Conservation (phyloP, 352 stramenopile genomes). For the Phytophthora fragariae region DNA sequence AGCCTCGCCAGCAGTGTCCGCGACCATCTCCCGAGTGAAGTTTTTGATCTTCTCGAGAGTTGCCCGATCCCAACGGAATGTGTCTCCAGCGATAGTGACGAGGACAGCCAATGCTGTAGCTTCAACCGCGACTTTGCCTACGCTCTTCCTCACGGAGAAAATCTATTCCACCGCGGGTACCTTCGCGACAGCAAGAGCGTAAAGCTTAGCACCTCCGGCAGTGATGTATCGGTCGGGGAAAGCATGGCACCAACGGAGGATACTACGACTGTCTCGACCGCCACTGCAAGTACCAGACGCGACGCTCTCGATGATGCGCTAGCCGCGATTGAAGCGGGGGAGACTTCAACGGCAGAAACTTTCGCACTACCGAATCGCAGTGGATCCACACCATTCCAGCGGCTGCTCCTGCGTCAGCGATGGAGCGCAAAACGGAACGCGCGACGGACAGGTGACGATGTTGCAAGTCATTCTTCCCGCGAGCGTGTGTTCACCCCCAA, state of each 20-base stretch:
- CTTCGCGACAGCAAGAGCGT: background rate
- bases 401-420: slow-evolving; percentile 3
- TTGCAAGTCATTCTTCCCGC: background rate
- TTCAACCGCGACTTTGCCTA: background rate
- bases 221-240: background rate
- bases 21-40: background rate
- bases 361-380: background rate
- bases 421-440: background rate
- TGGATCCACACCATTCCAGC: slow-evolving; percentile 7
- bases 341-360: background rate
- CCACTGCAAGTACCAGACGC: background rate
- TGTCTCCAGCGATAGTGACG: background rate
- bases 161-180: background rate
- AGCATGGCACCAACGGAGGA: background rate
- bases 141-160: background rate
- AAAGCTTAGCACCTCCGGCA: background rate
- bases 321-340: background rate
- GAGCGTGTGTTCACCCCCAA: too few species aligned
- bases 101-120: background rate
- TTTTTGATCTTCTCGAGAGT: slow-evolving; percentile 5
- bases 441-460: background rate
- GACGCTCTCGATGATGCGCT: background rate
- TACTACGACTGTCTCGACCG: background rate
- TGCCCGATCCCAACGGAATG: background rate
- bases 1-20: background rate